Evolutionary conservation across 2,329 filamentous ascomycete species (phyloP).

Genomic region (Cladophialophora psammophila): DNA sequence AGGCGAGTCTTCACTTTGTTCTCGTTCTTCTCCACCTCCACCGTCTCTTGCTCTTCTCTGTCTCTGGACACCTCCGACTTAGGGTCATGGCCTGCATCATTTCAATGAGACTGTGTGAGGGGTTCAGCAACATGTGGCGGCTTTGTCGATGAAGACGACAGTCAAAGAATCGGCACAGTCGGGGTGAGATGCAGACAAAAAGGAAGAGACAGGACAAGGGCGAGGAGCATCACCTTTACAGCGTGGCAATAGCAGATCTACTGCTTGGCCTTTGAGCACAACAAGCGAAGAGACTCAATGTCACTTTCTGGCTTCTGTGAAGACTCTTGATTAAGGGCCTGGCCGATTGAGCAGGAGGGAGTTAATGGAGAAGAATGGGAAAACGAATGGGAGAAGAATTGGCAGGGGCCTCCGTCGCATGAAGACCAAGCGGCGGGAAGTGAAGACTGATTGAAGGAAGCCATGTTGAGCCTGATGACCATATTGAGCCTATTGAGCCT

Average conservation of each 20-base stretch:
- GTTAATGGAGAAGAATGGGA: neutral
- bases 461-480: neutral
- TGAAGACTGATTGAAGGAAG: neutral
- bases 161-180: neutral
- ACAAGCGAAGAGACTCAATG: no score
- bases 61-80: neutral
- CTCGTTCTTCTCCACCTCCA: neutral
- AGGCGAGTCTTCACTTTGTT: neutral
- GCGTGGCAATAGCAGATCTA: no score
- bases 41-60: neutral
- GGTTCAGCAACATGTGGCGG: neutral
- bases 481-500: neutral
- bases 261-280: no score
- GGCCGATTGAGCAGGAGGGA: neutral
- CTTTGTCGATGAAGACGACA: neutral
- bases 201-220: neutral
- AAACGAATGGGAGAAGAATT: neutral
- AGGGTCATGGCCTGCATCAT: no score
- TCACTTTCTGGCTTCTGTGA: neutral
- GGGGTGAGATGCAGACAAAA: neutral
- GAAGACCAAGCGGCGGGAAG: neutral
- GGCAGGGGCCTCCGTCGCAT: neutral
- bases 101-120: no score
- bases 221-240: neutral
- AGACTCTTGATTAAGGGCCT: neutral